Evolutionary conservation across 176 grass and related monocot genomes (phyloP).

Genomic region (Avena eriantha): DNA sequence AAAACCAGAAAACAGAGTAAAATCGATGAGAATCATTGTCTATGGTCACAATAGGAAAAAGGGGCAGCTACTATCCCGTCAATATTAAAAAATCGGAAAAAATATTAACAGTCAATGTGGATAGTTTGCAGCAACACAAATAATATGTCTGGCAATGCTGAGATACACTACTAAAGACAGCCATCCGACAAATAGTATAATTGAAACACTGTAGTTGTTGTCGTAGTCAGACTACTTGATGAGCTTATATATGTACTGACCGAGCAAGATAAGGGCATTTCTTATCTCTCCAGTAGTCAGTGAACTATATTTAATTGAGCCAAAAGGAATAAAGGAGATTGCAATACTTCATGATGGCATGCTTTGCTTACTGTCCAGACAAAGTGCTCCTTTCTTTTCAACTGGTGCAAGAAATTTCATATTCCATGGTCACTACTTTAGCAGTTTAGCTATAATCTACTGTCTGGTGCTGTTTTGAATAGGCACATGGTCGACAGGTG

Average conservation of each 20-base stretch:
- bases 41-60: neutral
- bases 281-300: neutral
- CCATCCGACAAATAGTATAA: no score
- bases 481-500: no score
- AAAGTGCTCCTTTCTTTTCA: neutral
- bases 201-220: no score
- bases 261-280: no score
- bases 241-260: no score
- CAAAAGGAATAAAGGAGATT: constrained; percentile 41
- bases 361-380: neutral
- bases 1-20: neutral
- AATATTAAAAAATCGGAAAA: neutral
- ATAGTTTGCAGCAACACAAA: neutral
- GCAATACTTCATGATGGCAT: neutral
- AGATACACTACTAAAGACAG: neutral
- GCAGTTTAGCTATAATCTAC: neutral
- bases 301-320: neutral
- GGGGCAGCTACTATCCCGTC: neutral
- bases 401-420: no score
- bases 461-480: neutral
- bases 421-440: neutral
- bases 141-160: neutral
- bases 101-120: neutral
- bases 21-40: neutral
- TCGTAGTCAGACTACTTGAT: no score